Base-by-base conservation (phyloP, 2,329 filamentous ascomycete genomes). In the Fusarium beomiforme region DNA sequence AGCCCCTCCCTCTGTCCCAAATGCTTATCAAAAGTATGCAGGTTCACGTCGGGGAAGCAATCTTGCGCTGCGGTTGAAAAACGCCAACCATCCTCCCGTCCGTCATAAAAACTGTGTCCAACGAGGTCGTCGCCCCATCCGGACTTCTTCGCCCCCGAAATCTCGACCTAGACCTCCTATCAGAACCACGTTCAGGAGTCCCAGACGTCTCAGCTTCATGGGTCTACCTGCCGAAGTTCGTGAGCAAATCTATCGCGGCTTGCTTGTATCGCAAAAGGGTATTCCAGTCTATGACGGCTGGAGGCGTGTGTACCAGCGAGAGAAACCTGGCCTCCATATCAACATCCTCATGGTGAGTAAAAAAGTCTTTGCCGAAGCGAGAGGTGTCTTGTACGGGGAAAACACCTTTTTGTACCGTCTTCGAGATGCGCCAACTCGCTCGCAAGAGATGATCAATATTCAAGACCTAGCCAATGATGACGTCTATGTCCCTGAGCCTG, bases 371-470 rank as follows among this genome's bases (percentile, higher is more conserved):
- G 10, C 49, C 1, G 83, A 87, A 72, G 83, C 81, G 4, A 67
- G 79, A 4, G 71, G 71, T 3, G 74, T 87, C 8, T 78, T 88
- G 2, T 88, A 85, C 61, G 82, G 84, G 5, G 78, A 82, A 31
- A 88, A 88, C 53, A 79, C 55, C 0, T 88, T 88, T 64, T 68
- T 79, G 3, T 87, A 88, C 65, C 76, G 79, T 11, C 75, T 87
- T 16, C 81, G 85, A 2, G 84, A 87, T 64, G 60, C 60, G 17
- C 69, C 62, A 17, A 64, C 47, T 21, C 53, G 12, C 13, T 43
- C 51, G 11, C 75, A 72, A 3, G n/a, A 58, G 36, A 61, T 68
- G 43, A n/a, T 69, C 39, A 51, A 64, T 5, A 42, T 78, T 12
- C 34, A 61, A 8, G 51, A 59, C 16, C 54, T 77, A 13, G 47